A percentile compares a stretch with the other conserved stretches of the same genome.
These are phyloP conservation scores for Orbilia blumenaviensis DNA, from an alignment of 2,329 filamentous ascomycete genomes.

Conservation along the genomic window DNA sequence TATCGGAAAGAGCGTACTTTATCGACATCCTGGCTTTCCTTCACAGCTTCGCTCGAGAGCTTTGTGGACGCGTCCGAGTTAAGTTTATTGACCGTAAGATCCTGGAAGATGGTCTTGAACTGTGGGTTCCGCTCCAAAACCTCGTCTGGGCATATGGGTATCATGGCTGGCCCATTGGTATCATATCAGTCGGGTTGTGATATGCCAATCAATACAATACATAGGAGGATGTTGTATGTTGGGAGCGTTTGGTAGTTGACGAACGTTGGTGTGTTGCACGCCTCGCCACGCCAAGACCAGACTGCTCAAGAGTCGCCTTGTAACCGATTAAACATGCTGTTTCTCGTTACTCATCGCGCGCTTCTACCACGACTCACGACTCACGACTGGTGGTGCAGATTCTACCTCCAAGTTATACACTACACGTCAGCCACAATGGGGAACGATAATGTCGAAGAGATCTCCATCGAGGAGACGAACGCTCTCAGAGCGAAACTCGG, in stretches of 20 bases:
- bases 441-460: conserved; percentile 38
- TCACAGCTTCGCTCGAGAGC: conserved; percentile 29
- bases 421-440: conserved; percentile 7
- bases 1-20: too few species aligned
- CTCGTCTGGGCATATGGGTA: conserved; percentile 56
- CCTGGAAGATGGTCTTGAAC: conserved; percentile 55
- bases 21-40: conserved; percentile 49
- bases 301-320: conserved; percentile 1
- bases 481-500: conserved; percentile 88
- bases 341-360: conserved; percentile 39
- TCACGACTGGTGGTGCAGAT: neutral
- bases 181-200: neutral
- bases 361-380: neutral
- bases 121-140: conserved; percentile 55
- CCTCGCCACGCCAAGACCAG: conserved; percentile 25
- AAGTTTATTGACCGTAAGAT: conserved; percentile 56
- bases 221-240: neutral
- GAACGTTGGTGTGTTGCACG: conserved; percentile 22
- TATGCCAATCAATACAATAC: too few species aligned
- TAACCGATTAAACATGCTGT: neutral
- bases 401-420: neutral
- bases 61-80: conserved; percentile 55
- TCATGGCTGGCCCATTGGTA: conserved; percentile 50
- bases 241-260: neutral
- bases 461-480: conserved; percentile 92